Evolutionary conservation across 441 rosid genomes (phyloP).

Genomic region (Bocquillonia castaneifolia): DNA sequence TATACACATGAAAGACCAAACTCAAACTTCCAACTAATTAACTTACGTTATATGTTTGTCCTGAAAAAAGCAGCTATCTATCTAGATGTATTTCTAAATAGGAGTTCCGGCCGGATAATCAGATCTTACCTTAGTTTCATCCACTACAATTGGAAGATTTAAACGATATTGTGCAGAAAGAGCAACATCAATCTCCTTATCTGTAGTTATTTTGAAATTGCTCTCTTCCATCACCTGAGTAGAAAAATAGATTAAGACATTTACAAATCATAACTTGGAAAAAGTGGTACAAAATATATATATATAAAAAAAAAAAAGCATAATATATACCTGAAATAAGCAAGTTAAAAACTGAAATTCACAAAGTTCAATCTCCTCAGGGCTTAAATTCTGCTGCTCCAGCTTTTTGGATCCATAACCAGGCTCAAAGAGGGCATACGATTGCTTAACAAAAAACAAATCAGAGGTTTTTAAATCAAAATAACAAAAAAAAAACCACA

Average conservation of each 20-base stretch:
- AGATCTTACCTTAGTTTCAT: conserved; percentile 56
- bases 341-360: conserved; percentile 59
- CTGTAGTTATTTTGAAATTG: conserved; percentile 59
- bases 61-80: too few species aligned
- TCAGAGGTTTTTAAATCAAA: too few species aligned
- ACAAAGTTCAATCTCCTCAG: conserved; percentile 55
- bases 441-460: conserved; percentile 41
- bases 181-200: conserved; percentile 72
- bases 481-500: background rate
- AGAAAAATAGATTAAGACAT: background rate
- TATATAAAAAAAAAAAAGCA: background rate
- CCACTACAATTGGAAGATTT: conserved; percentile 71
- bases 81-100: background rate
- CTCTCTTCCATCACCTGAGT: conserved; percentile 80
- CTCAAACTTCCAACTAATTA: background rate
- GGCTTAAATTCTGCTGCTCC: conserved; percentile 56
- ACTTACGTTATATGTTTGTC: too few species aligned
- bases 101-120: background rate
- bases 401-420: conserved; percentile 53
- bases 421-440: conserved; percentile 76
- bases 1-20: background rate
- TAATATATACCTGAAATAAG: conserved; percentile 48
- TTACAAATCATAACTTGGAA: background rate
- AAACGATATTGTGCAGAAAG: conserved; percentile 72
- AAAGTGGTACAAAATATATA: too few species aligned